Percentiles rank a stretch among this genome's conserved stretches.
Evolutionary conservation across 257 asterid genomes (phyloP).

Genomic region (Nicotiana knightiana): DNA sequence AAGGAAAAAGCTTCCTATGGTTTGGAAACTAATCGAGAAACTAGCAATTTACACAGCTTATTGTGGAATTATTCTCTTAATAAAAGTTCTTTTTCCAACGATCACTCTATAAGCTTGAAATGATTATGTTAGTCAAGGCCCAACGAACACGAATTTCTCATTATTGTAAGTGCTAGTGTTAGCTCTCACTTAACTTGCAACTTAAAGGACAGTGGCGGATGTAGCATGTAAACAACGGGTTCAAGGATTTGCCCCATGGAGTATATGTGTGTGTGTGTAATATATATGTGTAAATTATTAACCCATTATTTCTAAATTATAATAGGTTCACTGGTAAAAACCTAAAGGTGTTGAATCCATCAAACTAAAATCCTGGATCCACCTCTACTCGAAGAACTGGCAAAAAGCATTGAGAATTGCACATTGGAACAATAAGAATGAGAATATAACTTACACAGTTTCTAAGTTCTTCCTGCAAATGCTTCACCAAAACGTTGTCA

Average conservation of each 20-base stretch:
- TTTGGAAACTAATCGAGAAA: background rate
- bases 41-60: background rate
- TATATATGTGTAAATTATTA: no score
- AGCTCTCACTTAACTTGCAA: background rate
- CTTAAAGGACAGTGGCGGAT: no score
- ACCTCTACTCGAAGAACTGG: background rate
- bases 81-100: background rate
- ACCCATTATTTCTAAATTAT: no score
- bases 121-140: background rate
- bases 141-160: background rate
- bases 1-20: background rate
- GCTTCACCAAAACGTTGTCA: conserved; percentile 70
- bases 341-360: no score
- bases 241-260: no score
- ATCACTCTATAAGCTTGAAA: background rate
- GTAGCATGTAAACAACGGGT: no score
- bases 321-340: no score
- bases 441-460: conserved; percentile 58
- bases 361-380: no score
- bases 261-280: no score
- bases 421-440: background rate
- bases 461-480: conserved; percentile 86
- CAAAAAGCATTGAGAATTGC: conserved; percentile 5
- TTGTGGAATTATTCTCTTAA: background rate
- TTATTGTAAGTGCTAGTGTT: background rate